Evolutionary conservation across 495 filamentous ascomycete genomes (phyloP).

Genomic region (Podospora pseudopauciseta): DNA sequence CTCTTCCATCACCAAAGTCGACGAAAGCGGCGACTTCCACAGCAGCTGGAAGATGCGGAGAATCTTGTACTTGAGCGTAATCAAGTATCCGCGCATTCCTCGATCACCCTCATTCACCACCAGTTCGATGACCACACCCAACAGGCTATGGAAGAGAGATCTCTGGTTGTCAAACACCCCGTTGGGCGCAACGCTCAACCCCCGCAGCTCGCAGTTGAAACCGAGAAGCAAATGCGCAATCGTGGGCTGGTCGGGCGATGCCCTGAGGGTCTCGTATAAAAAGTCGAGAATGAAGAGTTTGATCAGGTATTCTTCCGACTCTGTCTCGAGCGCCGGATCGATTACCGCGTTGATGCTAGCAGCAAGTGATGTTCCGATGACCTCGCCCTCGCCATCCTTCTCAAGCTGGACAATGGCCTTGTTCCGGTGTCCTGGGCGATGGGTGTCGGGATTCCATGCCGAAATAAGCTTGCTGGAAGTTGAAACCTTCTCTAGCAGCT

Average conservation of each 20-base stretch:
- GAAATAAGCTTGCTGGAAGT: constrained; percentile 69
- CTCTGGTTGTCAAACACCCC: constrained; percentile 61
- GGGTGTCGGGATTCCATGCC: constrained; percentile 49
- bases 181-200: constrained; percentile 59
- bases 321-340: constrained; percentile 61
- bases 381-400: constrained; percentile 63
- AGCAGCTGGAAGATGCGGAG: constrained; percentile 74
- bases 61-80: constrained; percentile 67
- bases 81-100: constrained; percentile 64
- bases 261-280: constrained; percentile 69
- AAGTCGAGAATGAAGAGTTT: constrained; percentile 78
- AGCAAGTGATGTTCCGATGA: constrained; percentile 63
- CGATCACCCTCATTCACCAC: constrained; percentile 57
- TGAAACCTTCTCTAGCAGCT: constrained; percentile 77
- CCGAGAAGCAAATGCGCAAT: constrained; percentile 89
- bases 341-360: constrained; percentile 58
- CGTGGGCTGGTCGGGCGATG: constrained; percentile 66
- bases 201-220: constrained; percentile 66
- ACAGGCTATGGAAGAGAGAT: constrained; percentile 79
- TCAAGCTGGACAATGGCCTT: constrained; percentile 78
- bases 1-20: constrained; percentile 66
- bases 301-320: constrained; percentile 65
- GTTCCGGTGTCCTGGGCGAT: constrained; percentile 58
- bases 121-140: constrained; percentile 60
- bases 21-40: constrained; percentile 81